Evolutionary conservation across 1,139 yeast species (phyloP).

Genomic region (Scheffersomyces lignicola): DNA sequence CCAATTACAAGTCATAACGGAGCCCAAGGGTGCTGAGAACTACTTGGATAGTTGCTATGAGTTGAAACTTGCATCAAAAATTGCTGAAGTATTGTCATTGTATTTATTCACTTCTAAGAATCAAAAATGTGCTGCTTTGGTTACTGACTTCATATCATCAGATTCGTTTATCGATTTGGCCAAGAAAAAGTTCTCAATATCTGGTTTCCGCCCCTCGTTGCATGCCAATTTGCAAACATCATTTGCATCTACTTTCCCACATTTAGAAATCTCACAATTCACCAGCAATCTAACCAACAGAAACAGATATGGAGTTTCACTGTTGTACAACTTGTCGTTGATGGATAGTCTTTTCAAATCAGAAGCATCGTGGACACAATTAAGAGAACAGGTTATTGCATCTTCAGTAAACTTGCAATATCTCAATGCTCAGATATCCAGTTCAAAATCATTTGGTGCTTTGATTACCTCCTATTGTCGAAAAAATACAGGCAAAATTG

Average conservation of each 20-base stretch:
- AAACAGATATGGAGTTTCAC: constrained; percentile 51
- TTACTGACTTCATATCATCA: constrained; percentile 45
- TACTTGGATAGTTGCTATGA: constrained; percentile 53
- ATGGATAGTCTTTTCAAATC: constrained; percentile 59
- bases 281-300: constrained; percentile 47
- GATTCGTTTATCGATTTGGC: constrained; percentile 31
- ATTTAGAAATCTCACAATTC: constrained; percentile 52
- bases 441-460: constrained; percentile 79
- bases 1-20: constrained; percentile 18
- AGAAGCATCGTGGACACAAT: constrained; percentile 50
- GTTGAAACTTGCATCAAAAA: constrained; percentile 60
- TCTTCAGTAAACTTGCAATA: constrained; percentile 67
- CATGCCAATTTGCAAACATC: constrained; percentile 27
- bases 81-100: constrained; percentile 74
- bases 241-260: constrained; percentile 53
- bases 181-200: constrained; percentile 30
- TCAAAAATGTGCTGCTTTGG: constrained; percentile 35
- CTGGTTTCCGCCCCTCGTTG: constrained; percentile 37
- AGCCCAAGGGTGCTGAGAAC: constrained; percentile 23
- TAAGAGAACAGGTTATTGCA: constrained; percentile 52
- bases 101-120: constrained; percentile 63
- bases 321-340: constrained; percentile 60
- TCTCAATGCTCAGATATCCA: constrained; percentile 64
- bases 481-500: constrained; percentile 33
- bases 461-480: constrained; percentile 65